Evolutionary conservation across 495 filamentous ascomycete species (phyloP).

Genomic region (Podospora pseudoanserina): DNA sequence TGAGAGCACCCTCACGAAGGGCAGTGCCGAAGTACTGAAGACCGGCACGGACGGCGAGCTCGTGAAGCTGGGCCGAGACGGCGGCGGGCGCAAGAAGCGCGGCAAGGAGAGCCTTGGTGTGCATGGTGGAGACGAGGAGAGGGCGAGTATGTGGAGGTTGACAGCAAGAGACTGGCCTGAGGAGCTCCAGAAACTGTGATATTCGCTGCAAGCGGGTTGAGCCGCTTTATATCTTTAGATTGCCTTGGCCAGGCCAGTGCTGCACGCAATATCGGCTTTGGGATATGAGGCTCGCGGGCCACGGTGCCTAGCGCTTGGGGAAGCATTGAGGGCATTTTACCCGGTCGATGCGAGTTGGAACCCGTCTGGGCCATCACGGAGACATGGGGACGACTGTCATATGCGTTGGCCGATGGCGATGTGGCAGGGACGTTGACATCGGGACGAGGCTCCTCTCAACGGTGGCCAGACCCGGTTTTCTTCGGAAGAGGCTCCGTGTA

Average conservation of each 20-base stretch:
- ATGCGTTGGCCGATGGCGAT: neutral
- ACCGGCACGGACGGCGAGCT: constrained; percentile 51
- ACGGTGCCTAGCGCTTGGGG: constrained; percentile 4
- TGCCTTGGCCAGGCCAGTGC: constrained; percentile 1
- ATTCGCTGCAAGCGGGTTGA: neutral
- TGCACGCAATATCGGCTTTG: constrained; percentile 8
- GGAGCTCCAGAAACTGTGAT: neutral
- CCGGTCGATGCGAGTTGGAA: neutral
- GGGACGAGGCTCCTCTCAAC: neutral
- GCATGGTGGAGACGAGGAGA: constrained; percentile 21
- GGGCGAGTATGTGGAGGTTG: no score
- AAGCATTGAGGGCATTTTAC: neutral
- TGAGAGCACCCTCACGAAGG: constrained; percentile 51
- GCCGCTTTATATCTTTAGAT: constrained; percentile 1
- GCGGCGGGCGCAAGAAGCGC: constrained; percentile 31
- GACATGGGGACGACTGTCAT: neutral
- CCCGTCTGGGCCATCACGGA: neutral
- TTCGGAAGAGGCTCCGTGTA: constrained; percentile 25
- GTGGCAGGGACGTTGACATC: neutral
- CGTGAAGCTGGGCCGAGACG: constrained; percentile 42
- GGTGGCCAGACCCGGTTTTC: constrained; percentile 19
- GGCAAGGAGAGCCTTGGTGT: constrained; percentile 21
- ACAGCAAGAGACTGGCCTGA: no score
- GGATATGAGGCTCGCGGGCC: neutral
- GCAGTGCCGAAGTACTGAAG: constrained; percentile 58